Conservation (phyloP, 83 land plant genomes). For the Thuja plicata region DNA sequence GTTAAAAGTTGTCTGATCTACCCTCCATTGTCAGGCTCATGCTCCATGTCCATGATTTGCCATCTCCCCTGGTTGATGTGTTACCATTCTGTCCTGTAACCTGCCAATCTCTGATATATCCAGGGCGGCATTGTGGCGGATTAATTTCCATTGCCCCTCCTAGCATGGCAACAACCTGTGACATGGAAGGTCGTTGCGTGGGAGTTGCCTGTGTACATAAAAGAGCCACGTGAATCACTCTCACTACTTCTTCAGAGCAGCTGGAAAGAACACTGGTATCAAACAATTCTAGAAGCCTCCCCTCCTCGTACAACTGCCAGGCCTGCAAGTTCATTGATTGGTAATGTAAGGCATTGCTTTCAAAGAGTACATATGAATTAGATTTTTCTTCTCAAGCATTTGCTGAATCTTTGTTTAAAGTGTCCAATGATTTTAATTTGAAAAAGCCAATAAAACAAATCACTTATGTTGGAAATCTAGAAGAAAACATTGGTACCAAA, state of each 20-base stretch:
- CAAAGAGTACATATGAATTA: neutral
- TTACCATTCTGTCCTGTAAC: neutral
- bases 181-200: too few species aligned
- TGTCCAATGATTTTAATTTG: neutral
- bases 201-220: too few species aligned
- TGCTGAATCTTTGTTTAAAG: neutral
- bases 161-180: too few species aligned
- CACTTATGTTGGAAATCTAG: neutral
- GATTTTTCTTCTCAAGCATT: neutral
- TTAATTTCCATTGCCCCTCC: too few species aligned
- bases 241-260: slow-evolving; percentile 8
- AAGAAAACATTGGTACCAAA: neutral
- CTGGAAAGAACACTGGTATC: neutral
- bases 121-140: too few species aligned
- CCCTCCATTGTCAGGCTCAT: neutral
- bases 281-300: neutral
- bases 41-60: neutral
- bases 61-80: neutral
- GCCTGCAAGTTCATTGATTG: neutral
- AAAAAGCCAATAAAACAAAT: neutral
- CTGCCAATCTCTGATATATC: too few species aligned
- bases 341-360: neutral
- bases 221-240: slow-evolving; percentile 3
- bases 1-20: neutral
- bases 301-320: neutral